Evolutionary conservation across 2,329 filamentous ascomycete genomes (phyloP), one percentile per base, ranked within the genome.

Genomic region (Pseudogymnoascus destructans): DNA sequence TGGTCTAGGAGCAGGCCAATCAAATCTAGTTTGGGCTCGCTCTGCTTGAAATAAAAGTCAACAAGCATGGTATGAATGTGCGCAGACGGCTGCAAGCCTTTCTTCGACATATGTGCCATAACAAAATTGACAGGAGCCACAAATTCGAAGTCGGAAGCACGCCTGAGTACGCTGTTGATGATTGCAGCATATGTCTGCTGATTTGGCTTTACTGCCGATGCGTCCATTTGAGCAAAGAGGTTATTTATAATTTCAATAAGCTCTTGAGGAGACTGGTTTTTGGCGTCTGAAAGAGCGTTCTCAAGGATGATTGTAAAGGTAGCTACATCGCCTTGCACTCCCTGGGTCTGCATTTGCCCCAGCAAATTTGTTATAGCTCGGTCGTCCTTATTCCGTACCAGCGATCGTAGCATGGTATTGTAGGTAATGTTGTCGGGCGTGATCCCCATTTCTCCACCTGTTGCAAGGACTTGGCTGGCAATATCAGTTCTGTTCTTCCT

Each of bases 41-140:
- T 61, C 56, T 75, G 76, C 7, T 74, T 66, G 67, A 91, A 85
- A 67, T 84, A 85, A 67, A 86, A 76, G 49, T 84, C 79, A 49
- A 87, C 73, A 17, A 93, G 77, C 65, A 85, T 86, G 21, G 87
- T 91, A 73, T 87, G 87, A 66, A 89, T 86, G 64, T 89, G 79
- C 1, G 80, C 70, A 3, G 79, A 79, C 1, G 81, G 75, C 54
- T 75, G 68, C 42, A 85, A 66, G 17, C 77, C 77, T 21, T 74
- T 71, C 5, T 66, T 64, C 56, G 73, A 71, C 77, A 93, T 86
- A 68, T 85, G 79, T 1, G 73, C 70, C 42, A 89, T 75, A 6
- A 92, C 75, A 1, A 76, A 75, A 46, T 78, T 76, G 11, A 87
- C 77, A 58, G 81, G 79, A 1, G 63, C 30, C 52, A 73, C 61